Evolutionary conservation across 176 grass and related monocot genomes (phyloP).

Genomic region (Pontederia crassipes): DNA sequence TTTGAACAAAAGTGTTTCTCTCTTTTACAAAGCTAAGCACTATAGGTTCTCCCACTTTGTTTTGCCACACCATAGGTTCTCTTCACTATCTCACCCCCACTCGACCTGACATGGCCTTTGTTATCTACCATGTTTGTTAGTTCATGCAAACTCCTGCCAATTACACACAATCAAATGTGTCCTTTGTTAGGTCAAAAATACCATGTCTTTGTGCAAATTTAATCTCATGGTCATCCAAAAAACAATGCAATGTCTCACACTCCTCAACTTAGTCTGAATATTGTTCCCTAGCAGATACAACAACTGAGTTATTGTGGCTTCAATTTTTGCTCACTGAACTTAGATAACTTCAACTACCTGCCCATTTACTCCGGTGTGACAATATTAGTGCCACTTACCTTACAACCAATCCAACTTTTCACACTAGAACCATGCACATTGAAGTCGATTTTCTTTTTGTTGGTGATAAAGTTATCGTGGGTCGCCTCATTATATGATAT

Average conservation of each 20-base stretch:
- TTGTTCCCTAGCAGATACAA: not conserved
- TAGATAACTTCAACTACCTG: too few species aligned
- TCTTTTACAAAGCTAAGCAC: too few species aligned
- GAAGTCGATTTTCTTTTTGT: constrained; percentile 8
- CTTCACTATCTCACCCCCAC: not conserved
- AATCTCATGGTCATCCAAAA: constrained; percentile 3
- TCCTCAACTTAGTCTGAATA: constrained; percentile 2
- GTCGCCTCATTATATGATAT: not conserved
- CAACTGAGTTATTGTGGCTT: not conserved
- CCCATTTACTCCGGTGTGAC: not conserved
- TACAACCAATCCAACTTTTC: not conserved
- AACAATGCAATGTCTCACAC: not conserved
- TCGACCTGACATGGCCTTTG: not conserved
- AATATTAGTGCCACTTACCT: not conserved
- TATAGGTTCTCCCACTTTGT: not conserved
- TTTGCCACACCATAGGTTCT: not conserved
- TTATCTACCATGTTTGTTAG: not conserved
- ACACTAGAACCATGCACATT: constrained; percentile 10
- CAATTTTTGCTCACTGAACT: not conserved
- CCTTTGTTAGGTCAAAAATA: not conserved
- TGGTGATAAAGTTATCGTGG: not conserved
- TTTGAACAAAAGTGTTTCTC: too few species aligned
- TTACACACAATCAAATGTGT: not conserved
- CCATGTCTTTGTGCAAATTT: not conserved
- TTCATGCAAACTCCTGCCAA: not conserved